These are phyloP conservation scores for Chiua virens DNA, from an alignment of 768 basidiomycete species.

Conservation along the genomic window DNA sequence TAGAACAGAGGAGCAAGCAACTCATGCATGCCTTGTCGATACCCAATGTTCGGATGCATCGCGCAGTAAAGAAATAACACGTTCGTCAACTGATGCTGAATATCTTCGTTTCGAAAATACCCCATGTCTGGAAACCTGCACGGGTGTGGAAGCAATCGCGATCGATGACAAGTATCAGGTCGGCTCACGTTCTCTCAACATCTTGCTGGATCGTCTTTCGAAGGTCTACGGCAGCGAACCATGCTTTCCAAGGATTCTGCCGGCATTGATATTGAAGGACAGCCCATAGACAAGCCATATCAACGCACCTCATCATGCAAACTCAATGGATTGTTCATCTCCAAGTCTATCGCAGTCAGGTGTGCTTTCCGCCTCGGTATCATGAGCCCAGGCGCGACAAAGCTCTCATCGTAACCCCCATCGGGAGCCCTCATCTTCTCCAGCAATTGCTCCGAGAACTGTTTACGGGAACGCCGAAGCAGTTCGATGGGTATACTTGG, in stretches of 20 bases:
- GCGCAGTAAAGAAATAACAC: constrained; percentile 84
- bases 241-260: constrained; percentile 93
- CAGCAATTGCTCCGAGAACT: constrained; percentile 57
- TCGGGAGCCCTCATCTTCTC: constrained; percentile 84
- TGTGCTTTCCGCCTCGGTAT: constrained; percentile 33
- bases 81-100: constrained; percentile 80
- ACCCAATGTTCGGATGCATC: constrained; percentile 80
- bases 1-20: constrained; percentile 86
- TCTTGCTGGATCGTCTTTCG: constrained; percentile 90
- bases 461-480: constrained; percentile 50
- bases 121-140: constrained; percentile 93
- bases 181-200: constrained; percentile 88
- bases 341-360: constrained; percentile 47
- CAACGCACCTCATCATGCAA: constrained; percentile 65
- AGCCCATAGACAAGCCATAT: background rate
- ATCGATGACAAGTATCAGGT: constrained; percentile 1
- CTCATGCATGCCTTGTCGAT: constrained; percentile 99
- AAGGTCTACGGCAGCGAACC: constrained; percentile 89
- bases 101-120: constrained; percentile 77
- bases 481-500: constrained; percentile 39
- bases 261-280: background rate
- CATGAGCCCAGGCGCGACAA: constrained; percentile 52
- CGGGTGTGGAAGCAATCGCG: background rate
- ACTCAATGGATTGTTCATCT: constrained; percentile 79
- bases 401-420: constrained; percentile 75